phyloP scores from a whole-genome alignment of 805 yeast genomes.

The Groenewaldozyma salmanticensis region DNA sequence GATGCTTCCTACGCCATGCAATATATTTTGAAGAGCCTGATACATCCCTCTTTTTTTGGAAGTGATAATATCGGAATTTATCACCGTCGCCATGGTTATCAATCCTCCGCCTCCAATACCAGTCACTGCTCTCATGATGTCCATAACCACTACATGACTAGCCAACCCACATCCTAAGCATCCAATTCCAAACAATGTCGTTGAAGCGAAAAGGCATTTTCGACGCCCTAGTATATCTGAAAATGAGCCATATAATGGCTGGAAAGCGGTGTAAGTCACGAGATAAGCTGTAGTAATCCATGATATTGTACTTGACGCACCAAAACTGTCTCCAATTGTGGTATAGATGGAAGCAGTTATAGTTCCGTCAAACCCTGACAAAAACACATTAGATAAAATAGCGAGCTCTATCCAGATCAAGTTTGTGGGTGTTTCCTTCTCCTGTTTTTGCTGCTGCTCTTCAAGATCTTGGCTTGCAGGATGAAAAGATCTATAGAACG shows the following conservation, averaged over 20 bases:
- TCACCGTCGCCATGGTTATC: conserved; percentile 13
- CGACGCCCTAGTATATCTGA: conserved; percentile 39
- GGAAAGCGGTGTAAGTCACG: conserved; percentile 56
- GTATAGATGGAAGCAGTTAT: conserved; percentile 41
- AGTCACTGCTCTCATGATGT: conserved; percentile 10
- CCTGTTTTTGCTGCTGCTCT: background rate
- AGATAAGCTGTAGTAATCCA: conserved; percentile 62
- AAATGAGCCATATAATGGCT: conserved; percentile 55
- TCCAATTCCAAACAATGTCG: conserved; percentile 7
- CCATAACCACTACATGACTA: conserved; percentile 5
- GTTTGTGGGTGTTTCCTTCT: conserved; percentile 1
- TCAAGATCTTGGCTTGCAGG: too few species aligned
- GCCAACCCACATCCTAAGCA: conserved; percentile 11
- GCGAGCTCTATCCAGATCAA: conserved; percentile 17
- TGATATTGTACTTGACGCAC: conserved; percentile 39
- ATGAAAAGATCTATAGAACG: background rate
- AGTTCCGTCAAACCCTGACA: conserved; percentile 40
- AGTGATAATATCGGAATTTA: conserved; percentile 28
- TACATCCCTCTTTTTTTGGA: conserved; percentile 28
- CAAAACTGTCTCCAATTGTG: conserved; percentile 38
- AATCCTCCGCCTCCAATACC: conserved; percentile 14
- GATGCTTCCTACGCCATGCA: conserved; percentile 54
- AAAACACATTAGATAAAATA: conserved; percentile 30
- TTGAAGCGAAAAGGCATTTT: conserved; percentile 25
- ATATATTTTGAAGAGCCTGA: conserved; percentile 58